A percentile compares a stretch with the other conserved stretches of the same genome.
Conservation (phyloP, 352 stramenopile genomes). For the Aphanomyces invadans region DNA sequence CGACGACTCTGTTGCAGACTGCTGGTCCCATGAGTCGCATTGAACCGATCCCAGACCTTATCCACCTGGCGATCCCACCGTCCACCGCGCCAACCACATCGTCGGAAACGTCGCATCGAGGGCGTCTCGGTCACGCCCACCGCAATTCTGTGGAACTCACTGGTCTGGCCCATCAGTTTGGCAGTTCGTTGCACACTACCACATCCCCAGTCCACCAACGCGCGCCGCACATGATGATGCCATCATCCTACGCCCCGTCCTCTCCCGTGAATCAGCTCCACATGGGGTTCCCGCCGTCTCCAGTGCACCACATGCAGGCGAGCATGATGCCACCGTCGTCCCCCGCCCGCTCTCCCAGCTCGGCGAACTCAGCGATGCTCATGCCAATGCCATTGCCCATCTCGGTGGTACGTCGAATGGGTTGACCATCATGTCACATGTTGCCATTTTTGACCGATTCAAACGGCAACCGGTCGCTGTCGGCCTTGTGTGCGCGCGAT, state of each 20-base stretch:
- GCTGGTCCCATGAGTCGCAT: not conserved
- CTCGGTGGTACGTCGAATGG: constrained; percentile 8
- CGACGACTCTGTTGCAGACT: no score
- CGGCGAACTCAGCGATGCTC: not conserved
- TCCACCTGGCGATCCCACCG: constrained; percentile 1
- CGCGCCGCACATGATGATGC: not conserved
- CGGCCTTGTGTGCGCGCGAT: no score
- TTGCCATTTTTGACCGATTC: not conserved
- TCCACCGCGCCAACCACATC: not conserved
- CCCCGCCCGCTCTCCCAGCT: not conserved
- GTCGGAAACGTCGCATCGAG: not conserved
- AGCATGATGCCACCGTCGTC: constrained; percentile 7
- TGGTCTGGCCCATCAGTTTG: constrained; percentile 16
- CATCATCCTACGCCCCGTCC: not conserved
- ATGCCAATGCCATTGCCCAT: constrained; percentile 15
- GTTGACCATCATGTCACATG: not conserved
- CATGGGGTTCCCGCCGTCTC: not conserved
- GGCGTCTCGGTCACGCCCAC: not conserved
- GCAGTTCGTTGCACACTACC: not conserved
- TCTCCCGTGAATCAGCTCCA: not conserved
- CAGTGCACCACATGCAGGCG: not conserved
- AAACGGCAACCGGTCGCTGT: no score
- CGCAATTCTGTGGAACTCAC: constrained; percentile 21
- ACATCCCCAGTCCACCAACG: not conserved
- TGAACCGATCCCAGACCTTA: constrained; percentile 20